Evolutionary conservation across 257 asterid genomes (phyloP).

Genomic region (Solanum gracilifrons): DNA sequence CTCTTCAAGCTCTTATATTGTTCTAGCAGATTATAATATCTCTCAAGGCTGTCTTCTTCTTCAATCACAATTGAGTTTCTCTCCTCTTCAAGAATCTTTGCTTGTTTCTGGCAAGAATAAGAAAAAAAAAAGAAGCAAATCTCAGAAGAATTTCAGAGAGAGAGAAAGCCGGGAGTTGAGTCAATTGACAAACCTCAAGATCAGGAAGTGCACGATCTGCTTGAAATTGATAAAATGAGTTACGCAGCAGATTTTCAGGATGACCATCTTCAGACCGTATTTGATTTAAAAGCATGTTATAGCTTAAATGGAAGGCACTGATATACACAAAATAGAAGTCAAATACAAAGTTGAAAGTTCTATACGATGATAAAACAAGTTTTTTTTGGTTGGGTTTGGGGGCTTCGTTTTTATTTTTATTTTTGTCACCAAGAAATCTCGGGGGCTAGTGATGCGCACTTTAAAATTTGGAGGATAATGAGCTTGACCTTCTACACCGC

Average conservation of each 20-base stretch:
- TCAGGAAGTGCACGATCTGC: conserved; percentile 91
- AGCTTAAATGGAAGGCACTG: conserved; percentile 98
- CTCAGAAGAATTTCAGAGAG: neutral
- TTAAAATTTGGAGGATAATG: neutral
- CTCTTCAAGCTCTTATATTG: conserved; percentile 65
- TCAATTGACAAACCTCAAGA: conserved; percentile 55
- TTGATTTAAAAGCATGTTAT: conserved; percentile 95
- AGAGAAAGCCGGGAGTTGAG: neutral
- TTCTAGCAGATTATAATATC: conserved; percentile 72
- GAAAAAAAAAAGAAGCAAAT: neutral
- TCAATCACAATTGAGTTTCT: conserved; percentile 76
- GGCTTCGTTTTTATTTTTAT: neutral
- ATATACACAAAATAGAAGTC: conserved; percentile 2
- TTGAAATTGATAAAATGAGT: conserved; percentile 93
- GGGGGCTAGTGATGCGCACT: neutral
- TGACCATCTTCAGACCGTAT: conserved; percentile 89
- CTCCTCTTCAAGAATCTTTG: conserved; percentile 62
- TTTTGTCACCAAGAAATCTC: neutral
- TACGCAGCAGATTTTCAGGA: conserved; percentile 88
- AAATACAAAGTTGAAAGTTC: neutral
- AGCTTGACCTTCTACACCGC: neutral
- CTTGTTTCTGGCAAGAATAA: conserved; percentile 57
- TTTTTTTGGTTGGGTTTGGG: neutral
- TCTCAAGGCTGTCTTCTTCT: conserved; percentile 82
- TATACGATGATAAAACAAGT: neutral